Percentiles rank a stretch among this genome's conserved stretches.
Evolutionary conservation across 2,329 filamentous ascomycete genomes (phyloP).

Genomic region (Meredithiella fracta): DNA sequence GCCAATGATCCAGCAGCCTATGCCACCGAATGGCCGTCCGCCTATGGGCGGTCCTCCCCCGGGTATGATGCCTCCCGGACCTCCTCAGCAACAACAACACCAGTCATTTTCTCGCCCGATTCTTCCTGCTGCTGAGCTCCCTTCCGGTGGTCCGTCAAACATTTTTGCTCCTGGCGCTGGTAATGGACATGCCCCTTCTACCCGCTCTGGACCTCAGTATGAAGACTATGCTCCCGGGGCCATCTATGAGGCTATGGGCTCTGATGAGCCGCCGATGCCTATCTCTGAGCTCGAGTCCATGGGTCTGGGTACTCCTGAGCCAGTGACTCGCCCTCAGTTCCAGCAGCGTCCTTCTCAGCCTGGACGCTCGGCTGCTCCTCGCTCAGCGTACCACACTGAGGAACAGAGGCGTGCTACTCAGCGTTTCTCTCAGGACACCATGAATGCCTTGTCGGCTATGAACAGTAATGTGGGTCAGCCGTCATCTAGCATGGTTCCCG

Average conservation of each 20-base stretch:
- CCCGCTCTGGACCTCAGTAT: not conserved
- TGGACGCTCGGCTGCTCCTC: conserved; percentile 42
- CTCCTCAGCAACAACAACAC: conserved; percentile 5
- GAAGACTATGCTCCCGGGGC: conserved; percentile 10
- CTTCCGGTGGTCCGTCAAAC: not conserved
- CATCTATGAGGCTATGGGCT: conserved; percentile 14
- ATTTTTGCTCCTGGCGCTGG: conserved; percentile 13
- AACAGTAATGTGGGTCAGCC: not conserved
- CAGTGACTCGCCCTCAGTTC: conserved; percentile 62
- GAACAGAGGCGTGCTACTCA: conserved; percentile 69
- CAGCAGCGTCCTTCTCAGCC: conserved; percentile 52
- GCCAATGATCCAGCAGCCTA: conserved; percentile 1
- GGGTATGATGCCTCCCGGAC: conserved; percentile 6
- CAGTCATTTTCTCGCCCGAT: conserved; percentile 12
- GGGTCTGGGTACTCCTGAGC: conserved; percentile 50
- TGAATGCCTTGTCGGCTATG: conserved; percentile 42
- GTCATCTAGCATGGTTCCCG: not conserved
- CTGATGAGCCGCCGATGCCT: conserved; percentile 20
- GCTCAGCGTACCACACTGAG: conserved; percentile 49
- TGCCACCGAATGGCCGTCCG: conserved; percentile 2
- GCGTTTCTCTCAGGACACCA: conserved; percentile 65
- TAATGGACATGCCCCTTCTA: conserved; percentile 1
- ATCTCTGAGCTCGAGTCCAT: conserved; percentile 38
- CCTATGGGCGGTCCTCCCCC: not conserved
- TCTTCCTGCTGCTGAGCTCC: conserved; percentile 4